Evolutionary conservation across 176 grass and related monocot species (phyloP).

Genomic region (Alloteropsis semialata): DNA sequence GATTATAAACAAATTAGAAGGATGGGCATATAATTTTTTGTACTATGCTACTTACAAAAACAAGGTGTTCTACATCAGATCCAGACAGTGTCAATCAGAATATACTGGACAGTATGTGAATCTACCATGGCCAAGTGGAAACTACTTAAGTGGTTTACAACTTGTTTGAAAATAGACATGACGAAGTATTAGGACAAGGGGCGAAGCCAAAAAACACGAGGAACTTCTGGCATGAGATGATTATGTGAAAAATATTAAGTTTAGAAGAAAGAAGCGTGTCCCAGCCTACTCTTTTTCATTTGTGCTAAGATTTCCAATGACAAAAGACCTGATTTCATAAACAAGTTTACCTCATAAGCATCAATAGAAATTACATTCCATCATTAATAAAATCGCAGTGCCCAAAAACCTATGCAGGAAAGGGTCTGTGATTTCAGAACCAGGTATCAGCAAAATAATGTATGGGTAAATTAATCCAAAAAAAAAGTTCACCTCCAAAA

Average conservation of each 20-base stretch:
- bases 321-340: neutral
- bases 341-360: neutral
- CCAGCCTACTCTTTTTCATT: neutral
- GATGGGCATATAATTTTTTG: neutral
- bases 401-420: conserved; percentile 4
- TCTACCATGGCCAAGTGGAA: neutral
- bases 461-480: neutral
- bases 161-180: neutral
- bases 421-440: neutral
- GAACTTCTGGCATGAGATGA: neutral
- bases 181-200: neutral
- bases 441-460: neutral
- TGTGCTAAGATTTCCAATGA: neutral
- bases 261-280: neutral
- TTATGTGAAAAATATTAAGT: neutral
- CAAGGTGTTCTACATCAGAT: neutral
- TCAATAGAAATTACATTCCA: neutral
- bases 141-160: neutral
- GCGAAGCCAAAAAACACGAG: neutral
- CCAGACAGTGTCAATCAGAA: neutral
- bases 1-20: conserved; percentile 30
- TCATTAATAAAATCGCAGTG: too few species aligned
- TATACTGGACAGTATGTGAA: neutral
- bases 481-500: neutral
- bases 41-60: neutral